Evolutionary conservation across 495 filamentous ascomycete species (phyloP).

Genomic region (Neurospora sp.): DNA sequence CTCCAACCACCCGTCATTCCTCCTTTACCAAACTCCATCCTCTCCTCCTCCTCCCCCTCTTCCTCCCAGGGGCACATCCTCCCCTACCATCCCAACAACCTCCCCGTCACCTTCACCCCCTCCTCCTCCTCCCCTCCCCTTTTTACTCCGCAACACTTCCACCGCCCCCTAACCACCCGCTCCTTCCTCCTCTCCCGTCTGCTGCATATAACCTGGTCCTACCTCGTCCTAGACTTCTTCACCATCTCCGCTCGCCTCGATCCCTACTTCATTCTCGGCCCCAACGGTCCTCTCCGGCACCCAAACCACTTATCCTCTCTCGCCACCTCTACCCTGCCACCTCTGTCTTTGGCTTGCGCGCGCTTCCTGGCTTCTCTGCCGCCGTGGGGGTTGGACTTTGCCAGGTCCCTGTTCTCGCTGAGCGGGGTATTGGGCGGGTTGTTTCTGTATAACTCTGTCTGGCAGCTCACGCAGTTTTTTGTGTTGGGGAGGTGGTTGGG

Average conservation of each 20-base stretch:
- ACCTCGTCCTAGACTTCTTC: conserved; percentile 55
- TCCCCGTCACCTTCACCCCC: conserved; percentile 3
- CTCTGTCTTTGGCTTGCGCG: conserved; percentile 37
- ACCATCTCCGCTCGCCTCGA: conserved; percentile 60
- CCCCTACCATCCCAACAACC: not conserved
- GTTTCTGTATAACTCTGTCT: conserved; percentile 37
- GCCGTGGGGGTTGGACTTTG: not conserved
- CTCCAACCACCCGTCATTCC: conserved; percentile 28
- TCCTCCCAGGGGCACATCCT: not conserved
- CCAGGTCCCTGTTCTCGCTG: too few relatives aligned
- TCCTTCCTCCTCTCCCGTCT: conserved; percentile 40
- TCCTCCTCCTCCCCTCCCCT: too few relatives aligned
- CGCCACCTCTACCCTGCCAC: too few relatives aligned
- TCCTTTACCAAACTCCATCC: not conserved
- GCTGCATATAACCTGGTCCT: conserved; percentile 38
- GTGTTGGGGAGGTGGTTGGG: conserved; percentile 41
- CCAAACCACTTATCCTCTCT: conserved; percentile 18
- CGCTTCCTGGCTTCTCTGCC: not conserved
- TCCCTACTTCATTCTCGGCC: conserved; percentile 57
- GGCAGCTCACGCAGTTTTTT: conserved; percentile 37
- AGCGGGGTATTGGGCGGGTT: not conserved
- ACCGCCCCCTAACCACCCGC: conserved; percentile 27
- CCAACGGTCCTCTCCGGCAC: conserved; percentile 9
- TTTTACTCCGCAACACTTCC: conserved; percentile 21
- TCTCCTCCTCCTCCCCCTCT: not conserved